phyloP scores from a whole-genome alignment of 1,139 yeast species.

The Lodderomyces orthopsilosis region DNA sequence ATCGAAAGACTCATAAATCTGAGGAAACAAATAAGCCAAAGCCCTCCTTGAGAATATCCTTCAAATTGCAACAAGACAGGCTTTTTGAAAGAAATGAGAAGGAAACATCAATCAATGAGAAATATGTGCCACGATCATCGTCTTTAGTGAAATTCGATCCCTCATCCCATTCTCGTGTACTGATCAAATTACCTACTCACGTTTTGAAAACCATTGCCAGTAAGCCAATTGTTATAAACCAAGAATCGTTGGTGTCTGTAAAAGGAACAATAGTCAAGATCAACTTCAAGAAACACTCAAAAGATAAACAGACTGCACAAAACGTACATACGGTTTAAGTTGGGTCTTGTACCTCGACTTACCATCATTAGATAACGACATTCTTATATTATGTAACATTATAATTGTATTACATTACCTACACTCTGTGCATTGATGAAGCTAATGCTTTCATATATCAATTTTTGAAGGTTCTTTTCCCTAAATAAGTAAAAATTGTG shows the following conservation, averaged over 20 bases:
- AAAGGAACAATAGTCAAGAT: conserved; percentile 9
- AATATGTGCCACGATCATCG: neutral
- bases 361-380: neutral
- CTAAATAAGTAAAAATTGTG: neutral
- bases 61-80: conserved; percentile 8
- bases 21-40: conserved; percentile 1
- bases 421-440: no score
- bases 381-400: neutral
- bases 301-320: neutral
- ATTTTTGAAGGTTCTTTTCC: no score
- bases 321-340: neutral
- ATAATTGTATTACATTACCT: neutral
- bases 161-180: conserved; percentile 5
- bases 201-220: neutral
- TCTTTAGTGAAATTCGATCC: conserved; percentile 9
- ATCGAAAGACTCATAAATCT: conserved; percentile 6
- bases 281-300: conserved; percentile 3
- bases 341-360: neutral
- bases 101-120: neutral
- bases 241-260: conserved; percentile 11
- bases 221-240: neutral
- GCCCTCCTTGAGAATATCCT: conserved; percentile 17
- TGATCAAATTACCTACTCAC: conserved; percentile 6
- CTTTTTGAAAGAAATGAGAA: neutral
- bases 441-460: no score